Evolutionary conservation across 768 basidiomycete genomes (phyloP).

Genomic region (Leccinum rimulosum): DNA sequence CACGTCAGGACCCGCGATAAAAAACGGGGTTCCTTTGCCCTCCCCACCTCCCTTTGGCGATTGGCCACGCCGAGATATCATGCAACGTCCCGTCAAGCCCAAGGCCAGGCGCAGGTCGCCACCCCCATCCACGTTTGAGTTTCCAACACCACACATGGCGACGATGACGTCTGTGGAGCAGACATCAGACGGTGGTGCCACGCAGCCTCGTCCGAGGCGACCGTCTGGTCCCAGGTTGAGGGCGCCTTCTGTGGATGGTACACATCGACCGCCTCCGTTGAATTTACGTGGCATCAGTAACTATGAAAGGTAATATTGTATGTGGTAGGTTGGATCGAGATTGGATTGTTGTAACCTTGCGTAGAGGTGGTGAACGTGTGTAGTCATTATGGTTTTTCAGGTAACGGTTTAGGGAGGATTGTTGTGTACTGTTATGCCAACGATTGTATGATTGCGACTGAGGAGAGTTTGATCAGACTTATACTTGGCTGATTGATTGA

Average conservation of each 20-base stretch:
- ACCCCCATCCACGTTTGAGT: conserved; percentile 23
- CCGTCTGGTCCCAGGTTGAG: conserved; percentile 33
- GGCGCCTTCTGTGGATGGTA: conserved; percentile 20
- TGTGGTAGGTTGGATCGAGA: neutral
- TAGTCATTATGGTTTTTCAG: neutral
- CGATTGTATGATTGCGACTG: neutral
- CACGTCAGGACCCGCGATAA: conserved; percentile 11
- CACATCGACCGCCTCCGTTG: conserved; percentile 17
- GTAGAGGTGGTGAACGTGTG: neutral
- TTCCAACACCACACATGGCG: conserved; percentile 13
- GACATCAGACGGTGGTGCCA: neutral
- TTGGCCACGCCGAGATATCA: conserved; percentile 50
- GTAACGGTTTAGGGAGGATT: conserved; percentile 22
- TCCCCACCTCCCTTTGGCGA: conserved; percentile 48
- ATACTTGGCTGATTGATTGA: conserved; percentile 1
- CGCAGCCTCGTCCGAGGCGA: conserved; percentile 27
- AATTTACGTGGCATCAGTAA: conserved; percentile 18
- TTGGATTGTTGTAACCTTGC: conserved; percentile 14
- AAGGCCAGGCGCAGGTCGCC: conserved; percentile 10
- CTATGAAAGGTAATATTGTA: neutral
- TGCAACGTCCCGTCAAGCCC: conserved; percentile 24
- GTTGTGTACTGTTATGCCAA: neutral
- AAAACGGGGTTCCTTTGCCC: conserved; percentile 17
- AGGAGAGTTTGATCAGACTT: neutral
- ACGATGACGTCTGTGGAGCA: conserved; percentile 8